Conservation (phyloP, 2,329 filamentous ascomycete species). For the Pseudogymnoascus sp. region DNA sequence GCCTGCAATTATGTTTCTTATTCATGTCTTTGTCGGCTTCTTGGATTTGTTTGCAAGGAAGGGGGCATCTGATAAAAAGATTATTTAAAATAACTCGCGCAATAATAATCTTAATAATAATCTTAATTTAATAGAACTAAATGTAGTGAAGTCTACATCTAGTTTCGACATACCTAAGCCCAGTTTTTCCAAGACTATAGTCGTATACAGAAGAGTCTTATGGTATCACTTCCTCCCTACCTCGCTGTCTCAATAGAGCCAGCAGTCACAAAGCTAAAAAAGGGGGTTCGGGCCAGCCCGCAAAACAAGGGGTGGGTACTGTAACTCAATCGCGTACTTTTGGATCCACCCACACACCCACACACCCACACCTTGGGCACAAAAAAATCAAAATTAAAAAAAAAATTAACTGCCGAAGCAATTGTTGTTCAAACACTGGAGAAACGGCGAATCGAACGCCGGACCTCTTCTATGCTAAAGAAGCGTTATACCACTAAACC, state of each 20-base stretch:
- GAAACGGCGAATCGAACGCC: conserved; percentile 14
- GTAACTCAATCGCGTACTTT: too few species aligned
- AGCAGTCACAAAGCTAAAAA: neutral
- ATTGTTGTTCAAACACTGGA: conserved; percentile 4
- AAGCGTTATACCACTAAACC: conserved; percentile 13
- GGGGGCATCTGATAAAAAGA: neutral
- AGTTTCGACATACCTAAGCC: too few species aligned
- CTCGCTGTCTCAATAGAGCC: too few species aligned
- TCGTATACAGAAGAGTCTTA: too few species aligned
- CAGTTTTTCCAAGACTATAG: too few species aligned
- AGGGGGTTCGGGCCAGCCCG: neutral
- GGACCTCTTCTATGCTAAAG: conserved; percentile 18
- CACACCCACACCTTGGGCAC: too few species aligned
- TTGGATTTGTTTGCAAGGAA: neutral
- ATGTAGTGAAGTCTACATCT: too few species aligned
- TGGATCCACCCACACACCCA: too few species aligned
- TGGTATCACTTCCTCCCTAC: too few species aligned
- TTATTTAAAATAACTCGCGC: neutral
- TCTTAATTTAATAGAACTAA: too few species aligned
- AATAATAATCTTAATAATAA: too few species aligned
- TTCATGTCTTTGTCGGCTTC: neutral
- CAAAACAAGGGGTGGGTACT: neutral
- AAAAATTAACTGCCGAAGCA: neutral
- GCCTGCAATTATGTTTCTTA: neutral
- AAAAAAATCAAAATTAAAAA: neutral